Percentiles rank a stretch among this genome's conserved stretches.
Conservation (phyloP, 2,329 filamentous ascomycete genomes). For the Colletotrichum graminicola region DNA sequence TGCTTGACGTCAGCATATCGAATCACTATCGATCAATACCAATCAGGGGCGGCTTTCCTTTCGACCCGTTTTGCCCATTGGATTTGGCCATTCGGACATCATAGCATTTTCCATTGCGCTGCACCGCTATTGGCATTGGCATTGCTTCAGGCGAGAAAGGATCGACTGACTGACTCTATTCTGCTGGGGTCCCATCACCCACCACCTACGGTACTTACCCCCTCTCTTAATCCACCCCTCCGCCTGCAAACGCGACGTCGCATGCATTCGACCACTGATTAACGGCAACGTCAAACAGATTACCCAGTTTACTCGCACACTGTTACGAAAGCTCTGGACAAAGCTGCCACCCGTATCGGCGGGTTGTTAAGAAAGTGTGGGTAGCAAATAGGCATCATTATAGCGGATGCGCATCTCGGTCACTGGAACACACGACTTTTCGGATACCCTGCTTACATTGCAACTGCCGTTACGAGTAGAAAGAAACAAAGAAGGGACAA, state of each 20-base stretch:
- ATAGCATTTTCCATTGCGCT: constrained; percentile 18
- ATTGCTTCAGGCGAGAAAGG: neutral
- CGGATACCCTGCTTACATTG: constrained; percentile 3
- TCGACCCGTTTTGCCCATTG: constrained; percentile 3
- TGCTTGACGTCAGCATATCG: constrained; percentile 33
- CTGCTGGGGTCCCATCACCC: neutral
- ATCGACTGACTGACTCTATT: constrained; percentile 18
- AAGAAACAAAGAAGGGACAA: no score
- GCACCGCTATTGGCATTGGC: constrained; percentile 14
- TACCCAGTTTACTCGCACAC: constrained; percentile 26
- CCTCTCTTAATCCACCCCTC: neutral
- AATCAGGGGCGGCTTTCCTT: neutral
- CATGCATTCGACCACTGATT: constrained; percentile 36
- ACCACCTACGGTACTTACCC: neutral
- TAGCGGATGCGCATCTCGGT: neutral
- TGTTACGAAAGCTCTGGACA: constrained; percentile 30
- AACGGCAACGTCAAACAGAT: constrained; percentile 26
- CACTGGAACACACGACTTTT: neutral
- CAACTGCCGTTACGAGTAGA: no score
- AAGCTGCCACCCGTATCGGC: constrained; percentile 1
- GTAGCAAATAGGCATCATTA: constrained; percentile 5
- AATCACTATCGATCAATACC: neutral
- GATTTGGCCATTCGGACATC: constrained; percentile 15
- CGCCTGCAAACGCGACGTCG: constrained; percentile 30
- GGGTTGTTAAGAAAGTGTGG: neutral